Percentiles rank a stretch among this genome's conserved stretches.
phyloP scores from a whole-genome alignment of 2,329 filamentous ascomycete species.

The Ceratocystis colombiana region DNA sequence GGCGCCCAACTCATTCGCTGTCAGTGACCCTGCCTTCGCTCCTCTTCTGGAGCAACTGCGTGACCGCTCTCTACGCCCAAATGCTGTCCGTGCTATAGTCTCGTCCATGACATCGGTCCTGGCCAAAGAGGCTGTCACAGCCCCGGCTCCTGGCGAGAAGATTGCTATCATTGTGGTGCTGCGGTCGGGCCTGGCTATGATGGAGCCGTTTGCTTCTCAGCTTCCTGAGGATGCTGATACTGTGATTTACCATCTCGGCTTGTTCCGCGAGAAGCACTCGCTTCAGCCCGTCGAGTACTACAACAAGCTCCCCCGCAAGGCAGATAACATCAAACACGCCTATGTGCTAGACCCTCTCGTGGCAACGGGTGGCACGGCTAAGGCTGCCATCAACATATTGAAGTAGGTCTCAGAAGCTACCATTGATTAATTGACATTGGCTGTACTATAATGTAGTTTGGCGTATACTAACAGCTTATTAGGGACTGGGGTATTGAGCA shows the following conservation, averaged over 20 bases:
- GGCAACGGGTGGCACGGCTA: constrained; percentile 82
- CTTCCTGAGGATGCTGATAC: constrained; percentile 70
- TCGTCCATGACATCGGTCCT: constrained; percentile 29
- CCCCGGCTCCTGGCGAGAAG: constrained; percentile 27
- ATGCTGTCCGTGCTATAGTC: constrained; percentile 28
- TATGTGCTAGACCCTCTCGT: constrained; percentile 88
- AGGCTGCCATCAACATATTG: constrained; percentile 79
- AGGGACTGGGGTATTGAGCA: constrained; percentile 78
- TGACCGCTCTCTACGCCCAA: constrained; percentile 25
- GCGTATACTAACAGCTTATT: constrained; percentile 4
- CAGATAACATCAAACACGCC: constrained; percentile 45
- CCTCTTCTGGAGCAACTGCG: constrained; percentile 25
- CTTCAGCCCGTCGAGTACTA: constrained; percentile 93
- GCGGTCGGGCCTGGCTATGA: constrained; percentile 35
- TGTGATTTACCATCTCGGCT: constrained; percentile 83
- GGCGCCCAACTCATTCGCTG: constrained; percentile 21
- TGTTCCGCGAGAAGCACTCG: constrained; percentile 82
- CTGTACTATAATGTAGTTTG: too few relatives aligned
- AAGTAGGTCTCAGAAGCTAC: constrained; percentile 31
- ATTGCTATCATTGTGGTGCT: constrained; percentile 33
- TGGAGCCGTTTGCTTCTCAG: constrained; percentile 52
- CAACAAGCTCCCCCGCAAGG: constrained; percentile 82
- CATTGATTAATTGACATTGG: background rate
- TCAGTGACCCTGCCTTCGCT: constrained; percentile 20
- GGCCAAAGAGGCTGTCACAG: constrained; percentile 27